phyloP scores from a whole-genome alignment of 345 rosid genomes.

The Chamaenerion angustifolium region DNA sequence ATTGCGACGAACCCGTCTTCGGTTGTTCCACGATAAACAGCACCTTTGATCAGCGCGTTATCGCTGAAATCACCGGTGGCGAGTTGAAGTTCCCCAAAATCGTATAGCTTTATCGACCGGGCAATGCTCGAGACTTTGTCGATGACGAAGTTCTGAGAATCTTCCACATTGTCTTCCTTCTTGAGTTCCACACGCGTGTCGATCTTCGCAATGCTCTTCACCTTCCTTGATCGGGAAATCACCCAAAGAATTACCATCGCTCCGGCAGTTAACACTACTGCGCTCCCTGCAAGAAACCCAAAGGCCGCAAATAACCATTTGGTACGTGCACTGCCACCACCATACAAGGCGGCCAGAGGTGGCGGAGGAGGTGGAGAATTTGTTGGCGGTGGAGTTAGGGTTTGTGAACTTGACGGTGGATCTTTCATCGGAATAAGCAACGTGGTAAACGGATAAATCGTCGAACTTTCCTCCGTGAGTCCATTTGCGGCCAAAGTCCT shows the following conservation, averaged over 20 bases:
- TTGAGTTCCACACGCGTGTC: too few relatives aligned
- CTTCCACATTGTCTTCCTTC: constrained; percentile 3
- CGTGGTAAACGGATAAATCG: constrained; percentile 47
- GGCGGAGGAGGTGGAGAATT: constrained; percentile 8
- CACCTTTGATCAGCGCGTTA: constrained; percentile 40
- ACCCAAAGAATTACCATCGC: too few relatives aligned
- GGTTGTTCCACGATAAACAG: constrained; percentile 51
- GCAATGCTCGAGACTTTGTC: constrained; percentile 4
- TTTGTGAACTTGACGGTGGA: constrained; percentile 22
- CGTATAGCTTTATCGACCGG: constrained; percentile 52
- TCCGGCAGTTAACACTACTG: too few relatives aligned
- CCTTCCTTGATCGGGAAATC: too few relatives aligned
- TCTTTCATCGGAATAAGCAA: constrained; percentile 44
- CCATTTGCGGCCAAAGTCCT: constrained; percentile 37
- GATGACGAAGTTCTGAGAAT: constrained; percentile 18
- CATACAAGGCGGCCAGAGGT: constrained; percentile 29
- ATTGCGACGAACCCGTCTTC: constrained; percentile 63
- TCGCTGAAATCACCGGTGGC: constrained; percentile 55
- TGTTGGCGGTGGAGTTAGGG: constrained; percentile 9
- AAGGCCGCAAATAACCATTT: too few relatives aligned
- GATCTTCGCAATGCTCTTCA: too few relatives aligned
- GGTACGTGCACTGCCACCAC: constrained; percentile 19
- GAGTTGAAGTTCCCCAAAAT: constrained; percentile 33
- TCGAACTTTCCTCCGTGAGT: constrained; percentile 4
- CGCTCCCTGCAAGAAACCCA: too few relatives aligned